phyloP scores from a whole-genome alignment of 331 rosid genomes.

The Malus hybrid region DNA sequence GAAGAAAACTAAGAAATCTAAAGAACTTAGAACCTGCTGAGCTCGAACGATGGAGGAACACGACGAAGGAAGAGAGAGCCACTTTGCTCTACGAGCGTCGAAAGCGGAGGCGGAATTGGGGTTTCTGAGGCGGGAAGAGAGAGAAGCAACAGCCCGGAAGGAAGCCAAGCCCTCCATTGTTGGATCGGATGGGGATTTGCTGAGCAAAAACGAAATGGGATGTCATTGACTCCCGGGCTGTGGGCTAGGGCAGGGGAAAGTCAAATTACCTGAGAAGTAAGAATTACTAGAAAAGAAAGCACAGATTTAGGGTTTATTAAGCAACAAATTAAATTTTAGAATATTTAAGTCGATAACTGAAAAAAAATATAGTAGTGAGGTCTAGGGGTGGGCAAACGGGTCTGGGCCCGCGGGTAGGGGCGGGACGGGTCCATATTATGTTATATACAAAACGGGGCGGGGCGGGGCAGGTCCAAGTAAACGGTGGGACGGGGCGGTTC shows the following conservation, averaged over 20 bases:
- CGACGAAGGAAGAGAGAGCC: slow-evolving; percentile 25
- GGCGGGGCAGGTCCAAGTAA: too few species aligned
- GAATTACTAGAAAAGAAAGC: background rate
- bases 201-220: background rate
- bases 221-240: background rate
- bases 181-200: slow-evolving; percentile 26
- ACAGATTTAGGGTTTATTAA: too few species aligned
- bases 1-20: slow-evolving; percentile 9
- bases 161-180: slow-evolving; percentile 57
- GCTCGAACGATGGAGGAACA: slow-evolving; percentile 42
- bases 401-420: too few species aligned
- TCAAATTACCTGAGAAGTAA: background rate
- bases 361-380: too few species aligned
- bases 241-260: background rate
- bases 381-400: too few species aligned
- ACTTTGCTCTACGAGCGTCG: slow-evolving; percentile 10
- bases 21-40: slow-evolving; percentile 36
- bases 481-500: too few species aligned
- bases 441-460: too few species aligned
- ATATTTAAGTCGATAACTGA: background rate
- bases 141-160: slow-evolving; percentile 31
- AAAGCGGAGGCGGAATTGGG: slow-evolving; percentile 17
- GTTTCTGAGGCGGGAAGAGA: slow-evolving; percentile 32
- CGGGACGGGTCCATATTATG: too few species aligned
- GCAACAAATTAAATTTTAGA: background rate